These are phyloP conservation scores for Sarcodon aspratus DNA, from an alignment of 768 basidiomycete genomes.

Conservation along the genomic window DNA sequence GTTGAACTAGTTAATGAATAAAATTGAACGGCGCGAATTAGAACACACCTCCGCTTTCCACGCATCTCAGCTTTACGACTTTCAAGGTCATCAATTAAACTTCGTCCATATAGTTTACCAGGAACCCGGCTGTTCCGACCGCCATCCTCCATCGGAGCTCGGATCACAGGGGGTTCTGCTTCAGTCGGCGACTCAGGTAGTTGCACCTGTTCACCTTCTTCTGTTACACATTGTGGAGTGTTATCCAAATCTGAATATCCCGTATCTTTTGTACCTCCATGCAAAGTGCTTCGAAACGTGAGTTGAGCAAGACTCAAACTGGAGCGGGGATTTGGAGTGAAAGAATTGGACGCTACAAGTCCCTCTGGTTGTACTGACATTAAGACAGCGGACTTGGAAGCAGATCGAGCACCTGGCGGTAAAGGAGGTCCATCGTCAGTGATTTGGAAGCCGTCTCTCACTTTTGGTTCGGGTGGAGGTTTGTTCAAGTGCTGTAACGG, in stretches of 20 bases:
- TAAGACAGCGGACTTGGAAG: background rate
- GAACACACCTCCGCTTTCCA: conserved; percentile 66
- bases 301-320: conserved; percentile 71
- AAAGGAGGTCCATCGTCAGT: conserved; percentile 68
- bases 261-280: conserved; percentile 56
- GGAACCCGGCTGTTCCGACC: conserved; percentile 35
- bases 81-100: conserved; percentile 86
- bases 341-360: conserved; percentile 45
- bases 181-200: conserved; percentile 26
- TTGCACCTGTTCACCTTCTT: conserved; percentile 71
- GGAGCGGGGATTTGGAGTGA: conserved; percentile 67
- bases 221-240: conserved; percentile 55
- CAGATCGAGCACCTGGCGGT: conserved; percentile 52
- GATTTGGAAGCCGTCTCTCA: conserved; percentile 49
- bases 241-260: conserved; percentile 49
- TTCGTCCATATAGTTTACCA: conserved; percentile 81
- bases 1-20: conserved; percentile 2
- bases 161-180: conserved; percentile 15
- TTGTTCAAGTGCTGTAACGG: conserved; percentile 45
- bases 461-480: conserved; percentile 17
- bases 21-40: background rate
- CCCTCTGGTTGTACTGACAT: conserved; percentile 17
- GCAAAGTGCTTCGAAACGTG: conserved; percentile 76
- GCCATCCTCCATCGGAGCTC: conserved; percentile 6
- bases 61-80: conserved; percentile 73